These are phyloP conservation scores for Plenodomus tracheiphilus DNA, from an alignment of 2,329 filamentous ascomycete genomes.

Conservation along the genomic window DNA sequence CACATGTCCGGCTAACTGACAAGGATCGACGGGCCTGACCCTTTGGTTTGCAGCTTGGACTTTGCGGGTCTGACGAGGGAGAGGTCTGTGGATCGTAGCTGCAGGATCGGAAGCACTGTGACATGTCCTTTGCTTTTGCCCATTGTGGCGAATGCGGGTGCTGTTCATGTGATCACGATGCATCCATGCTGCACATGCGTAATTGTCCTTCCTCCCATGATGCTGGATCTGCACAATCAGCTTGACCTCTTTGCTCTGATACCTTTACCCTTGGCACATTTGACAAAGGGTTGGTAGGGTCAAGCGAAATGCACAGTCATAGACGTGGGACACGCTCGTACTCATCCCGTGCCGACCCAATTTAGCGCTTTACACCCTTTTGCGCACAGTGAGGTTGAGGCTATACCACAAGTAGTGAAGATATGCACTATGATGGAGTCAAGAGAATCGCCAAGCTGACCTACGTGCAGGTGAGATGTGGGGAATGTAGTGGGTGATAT, in stretches of 20 bases:
- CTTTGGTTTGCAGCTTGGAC: slow-evolving; percentile 5
- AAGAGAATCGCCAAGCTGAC: slow-evolving; percentile 6
- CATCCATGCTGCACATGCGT: background rate
- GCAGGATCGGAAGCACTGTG: slow-evolving; percentile 8
- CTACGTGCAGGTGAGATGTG: slow-evolving; percentile 7
- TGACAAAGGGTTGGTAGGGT: too few species aligned
- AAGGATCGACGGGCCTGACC: too few species aligned
- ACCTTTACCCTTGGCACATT: background rate
- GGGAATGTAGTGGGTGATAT: slow-evolving; percentile 6
- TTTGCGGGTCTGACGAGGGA: too few species aligned
- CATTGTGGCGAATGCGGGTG: background rate
- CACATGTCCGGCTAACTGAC: too few species aligned
- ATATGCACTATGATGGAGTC: slow-evolving; percentile 11
- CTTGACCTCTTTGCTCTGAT: background rate
- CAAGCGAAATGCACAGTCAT: background rate
- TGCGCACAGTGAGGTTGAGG: slow-evolving; percentile 3
- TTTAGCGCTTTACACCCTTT: background rate
- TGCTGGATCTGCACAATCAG: background rate
- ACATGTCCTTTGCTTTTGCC: background rate
- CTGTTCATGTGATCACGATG: background rate
- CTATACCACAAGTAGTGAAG: slow-evolving; percentile 12
- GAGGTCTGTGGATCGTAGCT: slow-evolving; percentile 11
- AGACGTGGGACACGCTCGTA: background rate
- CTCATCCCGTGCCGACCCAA: background rate
- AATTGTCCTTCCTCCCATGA: background rate